phyloP scores from a whole-genome alignment of 2,329 filamentous ascomycete genomes.

The Chaetomium sp. region DNA sequence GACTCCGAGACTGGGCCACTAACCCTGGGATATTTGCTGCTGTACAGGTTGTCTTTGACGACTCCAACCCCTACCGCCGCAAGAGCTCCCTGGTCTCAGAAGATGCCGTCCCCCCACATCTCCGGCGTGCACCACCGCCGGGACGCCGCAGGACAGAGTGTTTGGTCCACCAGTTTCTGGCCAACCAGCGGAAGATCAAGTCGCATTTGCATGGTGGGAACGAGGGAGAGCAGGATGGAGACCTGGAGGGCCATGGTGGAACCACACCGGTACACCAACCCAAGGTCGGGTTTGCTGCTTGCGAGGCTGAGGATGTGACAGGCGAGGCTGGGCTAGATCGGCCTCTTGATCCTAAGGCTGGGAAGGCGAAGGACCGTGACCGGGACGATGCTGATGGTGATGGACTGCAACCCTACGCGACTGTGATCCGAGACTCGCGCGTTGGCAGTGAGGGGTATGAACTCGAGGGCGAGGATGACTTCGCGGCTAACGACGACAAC shows the following conservation, averaged over 20 bases:
- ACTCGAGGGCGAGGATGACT: neutral
- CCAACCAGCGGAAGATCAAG: conserved; percentile 40
- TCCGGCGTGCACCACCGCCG: conserved; percentile 22
- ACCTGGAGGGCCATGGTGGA: conserved; percentile 16
- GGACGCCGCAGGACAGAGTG: conserved; percentile 41
- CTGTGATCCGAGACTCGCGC: neutral
- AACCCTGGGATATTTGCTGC: too few species aligned
- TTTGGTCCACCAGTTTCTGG: conserved; percentile 59
- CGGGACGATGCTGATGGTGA: neutral
- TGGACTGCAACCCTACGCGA: neutral
- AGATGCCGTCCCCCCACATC: conserved; percentile 37
- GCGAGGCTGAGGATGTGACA: conserved; percentile 8
- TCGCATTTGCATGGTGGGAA: neutral
- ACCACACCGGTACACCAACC: neutral
- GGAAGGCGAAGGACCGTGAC: neutral
- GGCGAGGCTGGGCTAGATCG: conserved; percentile 9
- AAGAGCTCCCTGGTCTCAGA: conserved; percentile 58
- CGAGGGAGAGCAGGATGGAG: neutral
- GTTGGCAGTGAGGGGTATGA: neutral
- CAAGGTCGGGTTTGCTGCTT: conserved; percentile 5
- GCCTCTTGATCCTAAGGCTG: conserved; percentile 11
- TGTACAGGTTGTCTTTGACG: conserved; percentile 54
- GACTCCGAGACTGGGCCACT: too few species aligned
- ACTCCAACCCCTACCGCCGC: conserved; percentile 53
- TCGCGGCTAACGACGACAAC: neutral